Evolutionary conservation across 495 filamentous ascomycete species (phyloP).

Genomic region (Recurvomyces mirabilis): DNA sequence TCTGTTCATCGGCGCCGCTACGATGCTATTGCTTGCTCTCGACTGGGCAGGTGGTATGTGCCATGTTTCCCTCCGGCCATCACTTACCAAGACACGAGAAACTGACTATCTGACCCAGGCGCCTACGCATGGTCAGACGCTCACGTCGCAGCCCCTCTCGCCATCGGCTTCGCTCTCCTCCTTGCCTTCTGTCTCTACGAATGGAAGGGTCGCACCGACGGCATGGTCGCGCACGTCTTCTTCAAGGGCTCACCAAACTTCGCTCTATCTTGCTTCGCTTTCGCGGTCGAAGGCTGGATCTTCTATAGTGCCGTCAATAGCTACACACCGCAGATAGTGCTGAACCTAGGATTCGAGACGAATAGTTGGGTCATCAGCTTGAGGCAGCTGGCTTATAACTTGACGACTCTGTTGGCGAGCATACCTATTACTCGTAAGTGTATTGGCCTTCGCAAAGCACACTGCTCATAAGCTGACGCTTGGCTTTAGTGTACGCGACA

Average conservation of each 20-base stretch:
- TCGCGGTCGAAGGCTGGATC: constrained; percentile 46
- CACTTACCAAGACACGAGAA: too few relatives aligned
- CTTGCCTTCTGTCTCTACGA: constrained; percentile 40
- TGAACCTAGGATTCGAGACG: constrained; percentile 43
- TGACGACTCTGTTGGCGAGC: constrained; percentile 16
- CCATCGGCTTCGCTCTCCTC: constrained; percentile 36
- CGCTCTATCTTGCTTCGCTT: constrained; percentile 40
- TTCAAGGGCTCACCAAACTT: constrained; percentile 44
- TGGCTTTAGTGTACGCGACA: constrained; percentile 33
- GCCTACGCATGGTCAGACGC: constrained; percentile 38
- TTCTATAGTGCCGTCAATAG: constrained; percentile 48
- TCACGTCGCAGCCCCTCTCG: constrained; percentile 41
- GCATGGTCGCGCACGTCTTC: constrained; percentile 44
- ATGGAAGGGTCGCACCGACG: constrained; percentile 42
- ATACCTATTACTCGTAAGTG: constrained; percentile 32
- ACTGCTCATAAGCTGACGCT: not conserved
- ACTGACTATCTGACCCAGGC: too few relatives aligned
- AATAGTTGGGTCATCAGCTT: constrained; percentile 36
- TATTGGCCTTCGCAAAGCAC: not conserved
- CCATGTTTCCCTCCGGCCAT: too few relatives aligned
- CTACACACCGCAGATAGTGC: constrained; percentile 41
- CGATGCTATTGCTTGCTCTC: constrained; percentile 40
- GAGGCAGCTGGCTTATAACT: constrained; percentile 36
- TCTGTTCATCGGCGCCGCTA: constrained; percentile 39
- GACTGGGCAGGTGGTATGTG: constrained; percentile 46